Evolutionary conservation across 2,329 filamentous ascomycete genomes (phyloP), one percentile per base, ranked within the genome.

Genomic region (Atkinsonella texensis): DNA sequence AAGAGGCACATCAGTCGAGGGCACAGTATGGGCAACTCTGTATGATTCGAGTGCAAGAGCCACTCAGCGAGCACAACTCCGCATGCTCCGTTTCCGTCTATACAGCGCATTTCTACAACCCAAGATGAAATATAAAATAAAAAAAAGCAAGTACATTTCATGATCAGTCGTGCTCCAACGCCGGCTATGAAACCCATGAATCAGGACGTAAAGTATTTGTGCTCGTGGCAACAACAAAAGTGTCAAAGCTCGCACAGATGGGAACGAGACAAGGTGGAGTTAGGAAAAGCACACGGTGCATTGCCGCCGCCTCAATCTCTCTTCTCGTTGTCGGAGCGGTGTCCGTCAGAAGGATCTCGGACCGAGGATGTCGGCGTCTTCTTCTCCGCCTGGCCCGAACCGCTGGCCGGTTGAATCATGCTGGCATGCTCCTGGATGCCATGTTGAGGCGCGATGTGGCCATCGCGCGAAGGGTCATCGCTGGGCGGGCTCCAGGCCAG

Each of bases 401-500:
- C 52, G 46, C 54, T 59, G 12, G 49, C 54, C 5, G 65, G 57
- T 54, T 60, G 61, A 48, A 65, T 63, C 65, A 72, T 67, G 55
- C 62, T 61, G 52, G 70, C 69, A 65, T 89, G 85, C 64, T 84
- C 78, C 54, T 75, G 74, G 58, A 88, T 87, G 54, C 85, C 86
- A 65, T 89, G 84, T 62, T 85, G 81, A 15, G 86, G 84, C 59
- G 66, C 65, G 50, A 84, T 67, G 33, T 75, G 70, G 61, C 78
- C 74, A 54, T 81, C 79, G 10, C 55, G 77, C 71, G 53, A 74
- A 68, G 48, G 76, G 58, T 86, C 81, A 55, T 73, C 75, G 62
- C 84, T 84, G 35, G 84, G 81, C 1, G 87, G 87, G 32, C 85
- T 90, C 87, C 87, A 93, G 53, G 87, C 87, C 40, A 93, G 80